Evolutionary conservation across 495 filamentous ascomycete genomes (phyloP), one percentile per base, ranked within the genome.

Genomic region (Tuber melanosporum): DNA sequence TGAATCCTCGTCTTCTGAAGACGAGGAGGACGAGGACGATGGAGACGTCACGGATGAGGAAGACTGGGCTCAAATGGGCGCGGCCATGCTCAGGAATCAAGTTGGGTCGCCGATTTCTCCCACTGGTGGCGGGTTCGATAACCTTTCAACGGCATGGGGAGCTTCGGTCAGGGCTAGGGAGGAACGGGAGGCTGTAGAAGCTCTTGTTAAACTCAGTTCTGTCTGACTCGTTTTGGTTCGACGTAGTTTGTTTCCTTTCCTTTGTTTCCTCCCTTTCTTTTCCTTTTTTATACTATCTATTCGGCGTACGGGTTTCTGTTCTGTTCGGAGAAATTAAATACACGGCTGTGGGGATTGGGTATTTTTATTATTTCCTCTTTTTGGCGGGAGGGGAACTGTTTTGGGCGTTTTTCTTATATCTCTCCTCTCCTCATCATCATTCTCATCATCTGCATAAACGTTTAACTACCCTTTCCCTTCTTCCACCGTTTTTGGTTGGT

Each of bases 1-100:
- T 79, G 93, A 92, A 72, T 90, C 91, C 42, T 90, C 87, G 57
- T 91, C 91, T 76, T 93, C 91, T 46, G 91, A 92, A 78, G 89
- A 88, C n/a, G 90, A 87, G 19, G 86, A 90, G n/a, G 91, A 91
- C 79, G 90, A 91, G 66, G 57, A 66, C 4, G 90, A 90, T 74
- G 90, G 91, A 45, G 93, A 96, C 83, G 88, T 91, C 73, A 98
- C 95, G n/a, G 95, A 99, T 84, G 94, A 97, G 79, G 95, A 99
- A 84, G 95, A 99, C 85, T 97, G 94, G 94, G 94, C 93, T 36
- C 90, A 91, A 75, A 93, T 97, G 71, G 95, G 94, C 43, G 92
- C 94, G 36, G 93, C 91, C 36, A 91, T 93, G 70, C 88, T 97
- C 76, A 91, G 95, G 46, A 73, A 77, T 66, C 79, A 83, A 42